Base-by-base conservation (phyloP, 78 protist species). In the Guillardia theta region DNA sequence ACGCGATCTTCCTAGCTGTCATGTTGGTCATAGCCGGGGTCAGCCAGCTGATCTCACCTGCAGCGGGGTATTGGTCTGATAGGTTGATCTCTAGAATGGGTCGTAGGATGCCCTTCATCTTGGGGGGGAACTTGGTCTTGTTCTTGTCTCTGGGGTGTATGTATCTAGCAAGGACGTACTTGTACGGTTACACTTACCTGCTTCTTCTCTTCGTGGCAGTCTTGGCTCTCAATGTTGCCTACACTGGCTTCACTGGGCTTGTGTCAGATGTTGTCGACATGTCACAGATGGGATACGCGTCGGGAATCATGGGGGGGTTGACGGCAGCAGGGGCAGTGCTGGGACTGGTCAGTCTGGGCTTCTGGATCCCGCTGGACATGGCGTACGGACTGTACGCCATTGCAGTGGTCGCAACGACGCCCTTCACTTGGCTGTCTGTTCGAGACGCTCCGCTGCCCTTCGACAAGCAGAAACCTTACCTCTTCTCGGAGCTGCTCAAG, bases 171-270 rank as follows among this genome's bases (percentile, higher is more conserved):
- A 18, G 90, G 33, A 78, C 90, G 4, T 78, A 43, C 90, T 22
- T 78, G 15, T 78, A 43, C 39, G 90, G 90, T 22, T 78, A 43
- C 50, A n/a, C 39, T n/a, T 78, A 78, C 33, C 90, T 78, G 33
- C 15, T 12, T 4, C 90, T 78, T 18, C 90, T 78, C 41, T 30
- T 88, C 39, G 3, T 48, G 2, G 93, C 93, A 4, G 33, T 88
- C 30, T 37, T 48, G 3, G 93, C 62, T 6, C 93, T 88, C 70
- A 88, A 88, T 27, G 64, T 88, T 1, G 93, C 76, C 6, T 88
- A 88, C 64, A 48, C 93, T 18, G 54, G 93, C 33, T 88, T 88
- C 62, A 88, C 93, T 0, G 93, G 93, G 10, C 54, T 88, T 30
- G 64, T 88, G 1, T 48, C 93, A 54, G 93, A 88, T 43, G 93